These are phyloP conservation scores for Penicillium bialowiezense DNA, from an alignment of 495 filamentous ascomycete genomes.

Conservation along the genomic window DNA sequence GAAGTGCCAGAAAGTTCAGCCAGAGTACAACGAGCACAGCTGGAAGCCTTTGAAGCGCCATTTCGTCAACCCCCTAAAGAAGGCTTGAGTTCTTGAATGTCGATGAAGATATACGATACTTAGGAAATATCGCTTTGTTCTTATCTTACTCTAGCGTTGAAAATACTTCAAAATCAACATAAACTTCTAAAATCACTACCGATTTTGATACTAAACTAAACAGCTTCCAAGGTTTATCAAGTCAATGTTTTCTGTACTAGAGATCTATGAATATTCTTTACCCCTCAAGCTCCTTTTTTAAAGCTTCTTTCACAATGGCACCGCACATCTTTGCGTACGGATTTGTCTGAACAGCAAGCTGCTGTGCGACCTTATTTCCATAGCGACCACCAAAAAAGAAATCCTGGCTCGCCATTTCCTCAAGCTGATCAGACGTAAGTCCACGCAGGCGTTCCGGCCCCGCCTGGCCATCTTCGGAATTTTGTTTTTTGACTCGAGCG, in stretches of 20 bases:
- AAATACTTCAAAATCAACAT: too few species aligned
- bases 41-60: conserved; percentile 77
- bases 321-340: conserved; percentile 88
- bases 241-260: too few species aligned
- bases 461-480: neutral
- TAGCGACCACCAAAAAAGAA: conserved; percentile 74
- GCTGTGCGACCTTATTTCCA: conserved; percentile 74
- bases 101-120: too few species aligned
- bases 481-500: conserved; percentile 44
- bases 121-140: too few species aligned
- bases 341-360: conserved; percentile 76
- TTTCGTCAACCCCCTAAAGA: conserved; percentile 62
- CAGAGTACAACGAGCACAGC: conserved; percentile 78
- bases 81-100: conserved; percentile 1
- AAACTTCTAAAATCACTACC: too few species aligned
- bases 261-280: too few species aligned
- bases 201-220: too few species aligned
- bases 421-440: conserved; percentile 55
- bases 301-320: conserved; percentile 78
- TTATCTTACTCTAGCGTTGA: too few species aligned
- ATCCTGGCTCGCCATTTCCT: conserved; percentile 69
- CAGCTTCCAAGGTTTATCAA: too few species aligned
- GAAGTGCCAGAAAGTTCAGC: conserved; percentile 79
- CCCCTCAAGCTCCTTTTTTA: conserved; percentile 65
- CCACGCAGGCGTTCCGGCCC: conserved; percentile 34